These are phyloP conservation scores for Penicillium goetzii DNA, from an alignment of 495 filamentous ascomycete genomes.

Conservation along the genomic window DNA sequence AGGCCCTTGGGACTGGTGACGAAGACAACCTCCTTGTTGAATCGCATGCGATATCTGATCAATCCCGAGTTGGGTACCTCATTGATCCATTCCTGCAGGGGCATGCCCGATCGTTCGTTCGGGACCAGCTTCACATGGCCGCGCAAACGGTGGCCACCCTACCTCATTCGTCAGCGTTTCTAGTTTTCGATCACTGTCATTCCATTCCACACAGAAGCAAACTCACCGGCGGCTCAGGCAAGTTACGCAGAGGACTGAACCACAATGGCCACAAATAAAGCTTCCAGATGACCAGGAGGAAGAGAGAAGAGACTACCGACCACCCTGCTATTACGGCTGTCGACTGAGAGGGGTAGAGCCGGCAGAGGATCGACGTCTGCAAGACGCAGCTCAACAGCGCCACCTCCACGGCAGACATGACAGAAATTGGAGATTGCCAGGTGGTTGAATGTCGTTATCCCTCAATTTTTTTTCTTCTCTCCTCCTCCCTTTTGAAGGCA, in stretches of 20 bases:
- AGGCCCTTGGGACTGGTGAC: slow-evolving; percentile 28
- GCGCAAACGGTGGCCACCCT: slow-evolving; percentile 2
- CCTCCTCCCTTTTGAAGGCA: neutral
- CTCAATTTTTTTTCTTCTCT: too few relatives aligned
- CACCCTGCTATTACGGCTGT: neutral
- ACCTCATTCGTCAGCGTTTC: neutral
- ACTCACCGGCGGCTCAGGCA: slow-evolving; percentile 12
- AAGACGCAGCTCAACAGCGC: neutral
- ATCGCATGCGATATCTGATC: slow-evolving; percentile 29
- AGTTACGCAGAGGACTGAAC: slow-evolving; percentile 14
- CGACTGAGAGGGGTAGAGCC: neutral
- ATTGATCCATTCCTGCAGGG: slow-evolving; percentile 16
- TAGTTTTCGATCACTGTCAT: neutral
- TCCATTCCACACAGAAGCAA: neutral
- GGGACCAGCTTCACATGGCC: slow-evolving; percentile 15
- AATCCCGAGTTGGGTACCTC: slow-evolving; percentile 36
- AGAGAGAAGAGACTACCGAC: neutral
- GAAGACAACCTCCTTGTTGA: slow-evolving; percentile 31
- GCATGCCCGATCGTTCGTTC: slow-evolving; percentile 14
- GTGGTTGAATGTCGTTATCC: neutral
- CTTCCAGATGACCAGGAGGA: neutral
- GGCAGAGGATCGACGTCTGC: neutral
- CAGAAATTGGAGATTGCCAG: neutral
- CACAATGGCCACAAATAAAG: slow-evolving; percentile 15
- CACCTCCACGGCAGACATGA: neutral